phyloP scores from a whole-genome alignment of 1,139 yeast species.

The Pichia sp. region DNA sequence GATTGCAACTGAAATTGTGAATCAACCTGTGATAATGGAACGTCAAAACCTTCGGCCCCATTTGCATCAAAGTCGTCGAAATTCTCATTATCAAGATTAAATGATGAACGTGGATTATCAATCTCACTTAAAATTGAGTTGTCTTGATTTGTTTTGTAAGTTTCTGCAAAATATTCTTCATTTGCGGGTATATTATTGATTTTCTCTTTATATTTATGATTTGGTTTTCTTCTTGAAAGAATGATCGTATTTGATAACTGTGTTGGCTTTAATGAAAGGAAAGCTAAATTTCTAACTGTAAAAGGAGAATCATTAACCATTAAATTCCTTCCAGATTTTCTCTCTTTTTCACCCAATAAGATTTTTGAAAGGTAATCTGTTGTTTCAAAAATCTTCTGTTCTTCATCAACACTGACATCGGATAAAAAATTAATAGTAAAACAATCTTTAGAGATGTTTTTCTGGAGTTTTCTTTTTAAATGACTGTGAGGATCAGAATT shows the following conservation, averaged over 20 bases:
- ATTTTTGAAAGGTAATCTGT: conserved; percentile 28
- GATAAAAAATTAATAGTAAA: conserved; percentile 31
- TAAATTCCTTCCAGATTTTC: conserved; percentile 25
- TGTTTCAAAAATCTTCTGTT: conserved; percentile 33
- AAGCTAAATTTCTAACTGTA: conserved; percentile 43
- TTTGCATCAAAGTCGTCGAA: conserved; percentile 18
- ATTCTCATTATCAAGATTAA: conserved; percentile 3
- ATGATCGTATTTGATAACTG: conserved; percentile 25
- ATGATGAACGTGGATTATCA: not conserved
- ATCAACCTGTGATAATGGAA: conserved; percentile 14
- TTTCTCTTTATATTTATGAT: conserved; percentile 23
- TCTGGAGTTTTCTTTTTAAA: not conserved
- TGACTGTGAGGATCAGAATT: not conserved
- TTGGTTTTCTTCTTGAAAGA: conserved; percentile 25
- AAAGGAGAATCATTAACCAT: conserved; percentile 49
- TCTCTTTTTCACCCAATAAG: conserved; percentile 25
- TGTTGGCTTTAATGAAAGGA: conserved; percentile 38
- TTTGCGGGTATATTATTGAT: conserved; percentile 35
- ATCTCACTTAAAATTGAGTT: conserved; percentile 14
- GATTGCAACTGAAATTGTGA: not conserved
- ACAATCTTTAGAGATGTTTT: conserved; percentile 17
- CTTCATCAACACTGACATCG: conserved; percentile 34
- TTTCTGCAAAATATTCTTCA: conserved; percentile 47
- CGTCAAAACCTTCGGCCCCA: conserved; percentile 17
- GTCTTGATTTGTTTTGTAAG: conserved; percentile 27